Percentiles rank a stretch among this genome's conserved stretches.
Evolutionary conservation across 495 filamentous ascomycete genomes (phyloP).

Genomic region (Aspergillus affinis): DNA sequence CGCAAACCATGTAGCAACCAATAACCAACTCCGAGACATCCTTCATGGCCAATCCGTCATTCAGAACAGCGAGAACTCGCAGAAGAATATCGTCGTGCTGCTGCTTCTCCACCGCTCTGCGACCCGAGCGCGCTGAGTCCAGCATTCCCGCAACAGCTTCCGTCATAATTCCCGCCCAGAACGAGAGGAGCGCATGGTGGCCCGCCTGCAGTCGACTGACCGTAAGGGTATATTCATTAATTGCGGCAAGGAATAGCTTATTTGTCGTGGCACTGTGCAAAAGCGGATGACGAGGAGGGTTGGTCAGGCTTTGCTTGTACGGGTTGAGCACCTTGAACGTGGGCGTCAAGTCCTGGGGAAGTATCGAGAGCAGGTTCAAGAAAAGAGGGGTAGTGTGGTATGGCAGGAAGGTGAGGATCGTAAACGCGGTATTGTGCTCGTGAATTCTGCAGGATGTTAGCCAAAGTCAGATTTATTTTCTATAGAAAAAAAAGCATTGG

Average conservation of each 20-base stretch:
- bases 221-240: conserved; percentile 74
- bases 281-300: conserved; percentile 74
- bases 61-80: conserved; percentile 70
- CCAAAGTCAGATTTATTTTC: neutral
- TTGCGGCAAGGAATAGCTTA: conserved; percentile 60
- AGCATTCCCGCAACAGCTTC: conserved; percentile 80
- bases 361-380: conserved; percentile 73
- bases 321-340: conserved; percentile 83
- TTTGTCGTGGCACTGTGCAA: conserved; percentile 78
- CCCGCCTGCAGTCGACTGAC: conserved; percentile 66
- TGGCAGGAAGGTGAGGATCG: conserved; percentile 87
- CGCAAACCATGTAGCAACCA: conserved; percentile 86
- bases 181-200: conserved; percentile 73
- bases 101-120: conserved; percentile 61
- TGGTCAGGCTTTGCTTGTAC: conserved; percentile 71
- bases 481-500: neutral
- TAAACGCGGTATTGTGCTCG: conserved; percentile 76
- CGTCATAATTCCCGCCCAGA: conserved; percentile 82
- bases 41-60: conserved; percentile 70
- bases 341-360: conserved; percentile 68
- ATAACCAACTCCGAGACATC: conserved; percentile 73
- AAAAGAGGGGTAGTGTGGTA: conserved; percentile 85
- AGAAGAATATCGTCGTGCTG: conserved; percentile 78
- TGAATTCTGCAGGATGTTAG: conserved; percentile 67
- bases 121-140: conserved; percentile 69